Percentiles rank a stretch among this genome's conserved stretches.
These are phyloP conservation scores for Spencermartinsiella europaea DNA, from an alignment of 805 yeast species.

Conservation along the genomic window DNA sequence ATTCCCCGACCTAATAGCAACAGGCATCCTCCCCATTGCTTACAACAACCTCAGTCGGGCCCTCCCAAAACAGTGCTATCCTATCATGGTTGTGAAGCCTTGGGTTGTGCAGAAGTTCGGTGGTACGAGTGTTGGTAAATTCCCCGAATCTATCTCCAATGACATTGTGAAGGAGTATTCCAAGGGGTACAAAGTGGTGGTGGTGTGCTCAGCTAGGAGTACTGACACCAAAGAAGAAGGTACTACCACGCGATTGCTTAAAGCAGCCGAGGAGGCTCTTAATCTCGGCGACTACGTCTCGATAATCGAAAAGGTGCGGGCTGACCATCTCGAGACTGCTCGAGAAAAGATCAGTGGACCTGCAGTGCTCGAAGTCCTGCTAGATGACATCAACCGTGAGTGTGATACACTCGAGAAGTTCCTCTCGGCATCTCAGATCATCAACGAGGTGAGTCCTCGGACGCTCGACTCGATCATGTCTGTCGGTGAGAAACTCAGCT, in stretches of 20 bases:
- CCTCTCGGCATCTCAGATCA: constrained; percentile 79
- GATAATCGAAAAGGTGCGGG: constrained; percentile 61
- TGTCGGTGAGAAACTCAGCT: constrained; percentile 88
- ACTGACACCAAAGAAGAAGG: constrained; percentile 90
- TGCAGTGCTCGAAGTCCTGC: constrained; percentile 47
- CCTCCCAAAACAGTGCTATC: neutral
- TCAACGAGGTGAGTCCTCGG: constrained; percentile 86
- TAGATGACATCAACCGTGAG: constrained; percentile 57
- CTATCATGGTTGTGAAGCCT: constrained; percentile 18
- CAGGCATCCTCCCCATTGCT: too few species aligned
- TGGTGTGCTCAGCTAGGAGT: constrained; percentile 94
- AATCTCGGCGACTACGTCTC: constrained; percentile 37
- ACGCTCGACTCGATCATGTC: constrained; percentile 88
- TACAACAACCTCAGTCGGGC: too few species aligned
- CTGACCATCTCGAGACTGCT: constrained; percentile 79
- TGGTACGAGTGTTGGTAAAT: constrained; percentile 95
- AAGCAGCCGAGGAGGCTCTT: constrained; percentile 65
- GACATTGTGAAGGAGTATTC: constrained; percentile 67
- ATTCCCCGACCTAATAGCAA: too few species aligned
- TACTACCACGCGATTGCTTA: constrained; percentile 79
- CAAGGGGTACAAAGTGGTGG: constrained; percentile 62
- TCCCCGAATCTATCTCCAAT: constrained; percentile 77
- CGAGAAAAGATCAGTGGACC: constrained; percentile 42
- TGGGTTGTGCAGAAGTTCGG: constrained; percentile 94
- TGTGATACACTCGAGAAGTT: constrained; percentile 63